phyloP scores from a whole-genome alignment of 345 rosid species.

The Arabidopsis arenosa region DNA sequence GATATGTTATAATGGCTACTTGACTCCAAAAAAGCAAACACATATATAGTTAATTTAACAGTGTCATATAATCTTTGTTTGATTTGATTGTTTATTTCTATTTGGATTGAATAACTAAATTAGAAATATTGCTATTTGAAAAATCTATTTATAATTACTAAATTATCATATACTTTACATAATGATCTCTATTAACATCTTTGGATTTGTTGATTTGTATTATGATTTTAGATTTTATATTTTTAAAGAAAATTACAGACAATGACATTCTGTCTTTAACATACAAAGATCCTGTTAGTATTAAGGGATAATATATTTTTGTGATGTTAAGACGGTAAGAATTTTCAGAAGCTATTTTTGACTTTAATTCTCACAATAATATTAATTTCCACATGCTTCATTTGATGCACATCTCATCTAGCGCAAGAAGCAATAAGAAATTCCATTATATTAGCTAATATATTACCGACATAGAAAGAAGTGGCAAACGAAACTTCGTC shows the following conservation, averaged over 20 bases:
- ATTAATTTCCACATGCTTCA: not conserved
- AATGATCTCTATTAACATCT: not conserved
- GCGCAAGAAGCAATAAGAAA: not conserved
- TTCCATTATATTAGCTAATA: not conserved
- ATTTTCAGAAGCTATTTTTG: constrained; percentile 21
- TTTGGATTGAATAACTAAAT: not conserved
- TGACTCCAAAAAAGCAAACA: not conserved
- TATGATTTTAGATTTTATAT: not conserved
- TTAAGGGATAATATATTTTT: not conserved
- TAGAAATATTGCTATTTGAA: not conserved
- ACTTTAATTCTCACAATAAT: constrained; percentile 8
- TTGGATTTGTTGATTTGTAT: constrained; percentile 15
- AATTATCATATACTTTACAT: not conserved
- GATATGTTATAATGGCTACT: constrained; percentile 10
- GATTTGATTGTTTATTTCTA: not conserved
- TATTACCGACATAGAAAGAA: constrained; percentile 35
- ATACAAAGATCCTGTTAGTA: not conserved
- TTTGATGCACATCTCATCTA: constrained; percentile 18
- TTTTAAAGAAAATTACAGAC: not conserved
- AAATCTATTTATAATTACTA: no score
- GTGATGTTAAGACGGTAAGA: constrained; percentile 12
- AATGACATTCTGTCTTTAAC: not conserved
- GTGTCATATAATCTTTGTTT: not conserved
- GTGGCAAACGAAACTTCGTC: constrained; percentile 27
- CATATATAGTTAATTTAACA: not conserved